phyloP scores from a whole-genome alignment of 2,329 filamentous ascomycete species.

The Cladosporium sp. region DNA sequence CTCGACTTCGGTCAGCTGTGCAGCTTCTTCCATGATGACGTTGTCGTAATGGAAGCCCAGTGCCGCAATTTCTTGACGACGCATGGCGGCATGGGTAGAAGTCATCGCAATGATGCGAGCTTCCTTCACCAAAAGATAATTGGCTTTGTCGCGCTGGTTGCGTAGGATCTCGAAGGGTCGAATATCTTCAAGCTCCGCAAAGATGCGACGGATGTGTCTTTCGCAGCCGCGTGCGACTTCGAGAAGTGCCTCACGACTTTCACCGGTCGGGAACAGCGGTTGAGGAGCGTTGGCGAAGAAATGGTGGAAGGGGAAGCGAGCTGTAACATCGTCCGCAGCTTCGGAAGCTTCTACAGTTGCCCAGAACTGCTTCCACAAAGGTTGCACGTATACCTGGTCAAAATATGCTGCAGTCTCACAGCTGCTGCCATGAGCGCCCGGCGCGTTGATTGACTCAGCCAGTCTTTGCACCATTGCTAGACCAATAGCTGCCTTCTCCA shows the following conservation, averaged over 20 bases:
- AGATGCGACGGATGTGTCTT: constrained; percentile 82
- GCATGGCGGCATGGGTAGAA: constrained; percentile 94
- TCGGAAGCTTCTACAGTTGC: constrained; percentile 54
- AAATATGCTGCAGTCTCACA: constrained; percentile 98
- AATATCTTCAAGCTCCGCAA: constrained; percentile 86
- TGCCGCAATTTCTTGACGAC: constrained; percentile 79
- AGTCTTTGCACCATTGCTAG: constrained; percentile 81
- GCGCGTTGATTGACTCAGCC: constrained; percentile 76
- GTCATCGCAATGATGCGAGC: constrained; percentile 99
- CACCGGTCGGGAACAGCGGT: constrained; percentile 69
- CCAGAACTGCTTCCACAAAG: constrained; percentile 82
- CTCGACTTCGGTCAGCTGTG: constrained; percentile 95
- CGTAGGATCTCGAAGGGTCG: constrained; percentile 92
- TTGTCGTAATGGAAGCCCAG: constrained; percentile 98
- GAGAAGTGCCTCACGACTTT: constrained; percentile 61
- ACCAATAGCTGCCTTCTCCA: constrained; percentile 77
- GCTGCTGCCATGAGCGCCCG: constrained; percentile 91
- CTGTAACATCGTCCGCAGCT: constrained; percentile 58
- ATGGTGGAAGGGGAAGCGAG: constrained; percentile 77
- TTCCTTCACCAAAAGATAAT: constrained; percentile 91
- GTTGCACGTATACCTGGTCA: constrained; percentile 83
- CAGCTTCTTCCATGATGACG: constrained; percentile 96
- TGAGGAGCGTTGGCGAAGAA: constrained; percentile 88
- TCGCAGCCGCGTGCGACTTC: constrained; percentile 83
- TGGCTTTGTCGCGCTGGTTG: constrained; percentile 84